Base-by-base conservation (phyloP, 2,329 filamentous ascomycete genomes). In the Curvularia verruculosa region DNA sequence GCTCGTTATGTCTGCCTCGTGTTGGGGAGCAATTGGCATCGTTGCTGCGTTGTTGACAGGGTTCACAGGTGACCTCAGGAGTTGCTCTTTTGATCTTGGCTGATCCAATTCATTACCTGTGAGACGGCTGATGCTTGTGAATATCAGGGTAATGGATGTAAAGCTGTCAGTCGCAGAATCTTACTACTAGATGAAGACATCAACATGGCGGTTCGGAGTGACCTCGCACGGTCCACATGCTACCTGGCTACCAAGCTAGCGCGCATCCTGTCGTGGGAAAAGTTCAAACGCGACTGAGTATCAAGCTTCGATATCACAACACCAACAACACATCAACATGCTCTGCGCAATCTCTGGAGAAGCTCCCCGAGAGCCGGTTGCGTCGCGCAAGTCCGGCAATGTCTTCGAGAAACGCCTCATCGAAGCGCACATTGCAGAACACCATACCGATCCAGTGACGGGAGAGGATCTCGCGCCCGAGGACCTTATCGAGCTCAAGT, bases 331-430 rank as follows among this genome's bases (percentile, higher is more conserved):
- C 50, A 29, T 36, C 45, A 49, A 39, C 36, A 74, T 75, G 73
- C 71, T 75, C 41, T 75, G 73, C 67, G 73, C 73, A 96, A 94
- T 99, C 79, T 99, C 95, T 61, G 95, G 95, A 80, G 94, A 97
- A 85, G 89, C 92, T 81, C 94, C 95, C 65, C 90, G 96, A 81
- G 89, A 92, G 80, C 93, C 95, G 54, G 94, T 98, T 67, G 91
- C 92, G 73, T 99, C 95, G 74, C 89, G 90, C 78, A 96, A 97
- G 82, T 96, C 92, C 74, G 93, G 94, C 70, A 89, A 90, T 75
- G 87, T 98, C 49, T 99, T 96, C 78, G 95, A 99, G 80, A 96
- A 92, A 81, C 89, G 94, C 49, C 84, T 99, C 63, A 94, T 99
- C 71, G 92, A 97, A 77, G 90, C 94, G 68, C 96, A 97, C 77